Evolutionary conservation across 164 flowering plant genomes (phyloP).

Genomic region (Chloranthus sessilifolius): DNA sequence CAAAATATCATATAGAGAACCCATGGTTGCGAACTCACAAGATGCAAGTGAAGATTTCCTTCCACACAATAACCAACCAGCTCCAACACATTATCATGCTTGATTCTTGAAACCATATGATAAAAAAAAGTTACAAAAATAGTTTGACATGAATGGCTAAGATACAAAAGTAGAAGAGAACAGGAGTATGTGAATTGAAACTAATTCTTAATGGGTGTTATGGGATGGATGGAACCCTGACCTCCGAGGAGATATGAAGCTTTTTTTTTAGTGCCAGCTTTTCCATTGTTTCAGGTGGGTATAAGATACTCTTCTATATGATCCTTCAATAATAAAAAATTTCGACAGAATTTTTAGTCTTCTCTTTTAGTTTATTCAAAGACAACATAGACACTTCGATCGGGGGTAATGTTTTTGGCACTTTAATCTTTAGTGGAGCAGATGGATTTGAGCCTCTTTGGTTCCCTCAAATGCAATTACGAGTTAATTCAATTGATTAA

Average conservation of each 20-base stretch:
- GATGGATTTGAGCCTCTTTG: constrained; percentile 44
- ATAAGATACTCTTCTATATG: constrained; percentile 89
- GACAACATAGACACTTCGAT: constrained; percentile 79
- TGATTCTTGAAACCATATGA: too few species aligned
- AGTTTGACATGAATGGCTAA: neutral
- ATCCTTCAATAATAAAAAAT: constrained; percentile 92
- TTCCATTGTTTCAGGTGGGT: constrained; percentile 57
- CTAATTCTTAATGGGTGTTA: too few species aligned
- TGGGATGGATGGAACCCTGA: too few species aligned
- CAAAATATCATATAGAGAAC: too few species aligned
- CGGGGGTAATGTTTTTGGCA: constrained; percentile 55
- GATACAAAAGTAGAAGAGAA: neutral
- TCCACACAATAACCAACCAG: too few species aligned
- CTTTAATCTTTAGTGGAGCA: constrained; percentile 50
- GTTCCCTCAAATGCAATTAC: constrained; percentile 30
- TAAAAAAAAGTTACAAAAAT: constrained; percentile 1
- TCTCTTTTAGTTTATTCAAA: constrained; percentile 76
- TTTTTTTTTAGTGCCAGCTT: constrained; percentile 80
- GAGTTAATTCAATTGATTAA: neutral
- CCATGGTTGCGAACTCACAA: too few species aligned
- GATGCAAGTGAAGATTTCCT: too few species aligned
- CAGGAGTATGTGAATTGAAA: too few species aligned
- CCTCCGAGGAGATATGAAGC: constrained; percentile 76
- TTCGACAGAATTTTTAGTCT: constrained; percentile 88
- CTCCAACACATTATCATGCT: too few species aligned